Evolutionary conservation across 345 rosid species (phyloP), one percentile per base, ranked within the genome.

Genomic region (Dovyalis caffra): DNA sequence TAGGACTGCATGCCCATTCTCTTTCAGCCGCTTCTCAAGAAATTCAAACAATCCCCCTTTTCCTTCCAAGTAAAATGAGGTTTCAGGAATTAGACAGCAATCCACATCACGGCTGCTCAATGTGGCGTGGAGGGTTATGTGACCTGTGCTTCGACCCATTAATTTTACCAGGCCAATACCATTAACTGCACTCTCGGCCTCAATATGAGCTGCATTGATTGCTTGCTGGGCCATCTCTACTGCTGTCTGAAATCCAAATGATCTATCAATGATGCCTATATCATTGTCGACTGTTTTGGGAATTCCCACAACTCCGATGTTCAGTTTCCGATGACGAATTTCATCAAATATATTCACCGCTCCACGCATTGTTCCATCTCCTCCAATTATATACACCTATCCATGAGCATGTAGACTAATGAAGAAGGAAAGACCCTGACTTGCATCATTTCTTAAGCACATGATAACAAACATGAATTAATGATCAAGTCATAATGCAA

Each of bases 141-240:
- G 98, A 43, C 99, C 96, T 10, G 97, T 91, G 83, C 94, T 89
- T 82, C 97, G 81, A 23, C 98, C 98, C 98, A 93, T 95, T 45
- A 92, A 85, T 87, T 93, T 95, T 68, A 95, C 97, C 29, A 91
- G 79, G 53, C 97, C 98, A 23, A 91, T 87, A 31, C 97, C 98
- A 66, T 95, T 91, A 40, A 91, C 96, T 4, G 97, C 98, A 68
- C 98, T 95, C 87, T 92, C 90, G 2, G 98, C 98, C 83, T 95
- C 99, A 37, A 91, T 92, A 60, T 85, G 94, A 62, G 93, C 97
- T 35, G 99, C 97, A 25, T 51, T 85, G 79, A 93, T 91, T 66
- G 98, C 94, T 76, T 93, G 83, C 73, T 91, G 90, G 16, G 98
- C 99, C 94, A 86, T 89, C 81, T 92, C 99, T 9, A 90, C 98